Evolutionary conservation across 1,139 yeast genomes (phyloP), one percentile per base, ranked within the genome.

Genomic region (Taiozyma onychis): DNA sequence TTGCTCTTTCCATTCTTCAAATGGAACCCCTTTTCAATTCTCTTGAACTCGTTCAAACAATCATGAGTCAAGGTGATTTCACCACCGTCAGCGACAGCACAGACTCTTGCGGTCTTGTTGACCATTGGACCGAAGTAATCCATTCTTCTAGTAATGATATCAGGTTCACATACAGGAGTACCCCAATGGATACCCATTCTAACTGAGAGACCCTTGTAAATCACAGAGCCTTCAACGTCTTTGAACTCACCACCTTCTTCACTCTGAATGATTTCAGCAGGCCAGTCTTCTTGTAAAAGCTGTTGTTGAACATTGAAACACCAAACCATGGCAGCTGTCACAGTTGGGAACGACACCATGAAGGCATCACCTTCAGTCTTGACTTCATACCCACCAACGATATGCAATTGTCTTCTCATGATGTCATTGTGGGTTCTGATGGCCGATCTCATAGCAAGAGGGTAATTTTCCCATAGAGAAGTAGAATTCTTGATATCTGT

Each of bases 111-210:
- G 0, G 99, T 89, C 51, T 97, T 78, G 65, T 93, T 93, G 28
- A 93, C 99, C 93, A 93, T 91, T 0, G 99, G 99, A 0, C 99
- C 99, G 62, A 93, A 87, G 67, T 93, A 93, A 69, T 93, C 99
- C 99, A 95, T 93, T 72, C 99, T 83, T 57, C 91, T 81, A 0
- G 99, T 93, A 50, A 91, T 90, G 51, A 93, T 86, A 72, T 93
- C 99, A 6, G 88, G 81, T 65, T 95, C 99, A 62, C 96, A 89
- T 45, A 93, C 97, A 0, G 99, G 99, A 1, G 87, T 76, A 51
- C 99, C 99, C 96, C 98, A 93, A 67, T 93, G 98, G 46, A 89
- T 80, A 54, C 99, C 99, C 98, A 93, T 93, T 63, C 99, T 80
- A 11, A 93, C 99, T 1, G 96, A 86, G 47, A 93, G 71, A 2